Evolutionary conservation across 2,329 filamentous ascomycete genomes (phyloP), one percentile per base, ranked within the genome.

Genomic region (Ilyonectria robusta): DNA sequence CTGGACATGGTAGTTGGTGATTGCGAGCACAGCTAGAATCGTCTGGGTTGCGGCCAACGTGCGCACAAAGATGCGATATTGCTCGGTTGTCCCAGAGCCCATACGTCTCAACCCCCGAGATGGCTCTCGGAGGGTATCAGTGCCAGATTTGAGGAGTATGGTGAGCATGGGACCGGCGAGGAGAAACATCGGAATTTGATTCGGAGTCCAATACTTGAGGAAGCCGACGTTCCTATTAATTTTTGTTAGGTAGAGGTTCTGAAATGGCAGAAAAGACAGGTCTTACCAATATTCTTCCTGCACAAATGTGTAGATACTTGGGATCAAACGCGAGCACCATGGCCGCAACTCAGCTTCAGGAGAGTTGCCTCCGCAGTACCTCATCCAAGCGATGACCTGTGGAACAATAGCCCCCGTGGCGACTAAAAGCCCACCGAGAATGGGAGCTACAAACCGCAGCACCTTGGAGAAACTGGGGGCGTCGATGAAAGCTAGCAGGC

Each of bases 251-350:
- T 21, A 7, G 31, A 65, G 67, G 26, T 64, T 69, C 35, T 40
- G 40, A 37, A n/a, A 6, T 7, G 54, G 50, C 73, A 57, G 11
- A 56, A 6, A 11, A 60, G 1, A 11, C 10, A 11, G 8, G 6
- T 80, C 89, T 79, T 86, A 97, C 95, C 96, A 99, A 81, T 99
- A 98, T 75, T 93, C 85, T 51, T 86, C 86, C 78, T 99, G 96
- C 2, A 98, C 95, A 84, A 93, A 98, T 0, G 90, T 87, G 81
- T 97, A 98, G 67, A 99, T 95, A 78, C 94, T 97, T 4, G 96
- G 96, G 13, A 95, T 70, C n/a, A 82, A 78, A 19, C 84, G 85
- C 21, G 80, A 78, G 79, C 96, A 99, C 96, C 96, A 99, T 4
- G 90, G 88, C 63, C 93, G 84, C 60, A 83, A 67, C 65, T 76